phyloP scores from a whole-genome alignment of 2,329 filamentous ascomycete genomes.

The Sclerotinia subarctica region DNA sequence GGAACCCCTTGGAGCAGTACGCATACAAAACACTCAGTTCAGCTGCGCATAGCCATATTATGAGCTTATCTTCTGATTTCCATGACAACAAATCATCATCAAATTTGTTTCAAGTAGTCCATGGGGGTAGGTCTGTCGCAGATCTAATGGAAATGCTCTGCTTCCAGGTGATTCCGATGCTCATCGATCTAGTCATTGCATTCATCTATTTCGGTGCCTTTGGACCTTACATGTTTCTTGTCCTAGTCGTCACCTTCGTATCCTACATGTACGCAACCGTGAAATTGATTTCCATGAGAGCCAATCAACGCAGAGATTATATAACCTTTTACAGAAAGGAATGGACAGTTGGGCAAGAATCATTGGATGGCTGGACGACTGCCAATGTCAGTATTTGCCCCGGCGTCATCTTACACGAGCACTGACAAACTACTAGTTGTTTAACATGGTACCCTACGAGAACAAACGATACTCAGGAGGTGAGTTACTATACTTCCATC shows the following conservation, averaged over 20 bases:
- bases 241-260: slow-evolving; percentile 46
- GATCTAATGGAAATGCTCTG: slow-evolving; percentile 57
- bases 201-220: slow-evolving; percentile 58
- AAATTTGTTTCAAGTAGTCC: slow-evolving; percentile 62
- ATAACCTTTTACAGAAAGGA: slow-evolving; percentile 39
- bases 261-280: slow-evolving; percentile 52
- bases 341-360: slow-evolving; percentile 40
- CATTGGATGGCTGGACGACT: slow-evolving; percentile 42
- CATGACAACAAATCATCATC: slow-evolving; percentile 64
- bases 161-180: slow-evolving; percentile 59
- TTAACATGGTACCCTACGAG: slow-evolving; percentile 56
- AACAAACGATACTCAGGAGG: slow-evolving; percentile 46
- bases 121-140: slow-evolving; percentile 59
- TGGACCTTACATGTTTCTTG: slow-evolving; percentile 56
- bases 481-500: slow-evolving; percentile 23
- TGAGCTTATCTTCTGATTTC: slow-evolving; percentile 68
- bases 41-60: slow-evolving; percentile 63
- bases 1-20: slow-evolving; percentile 54
- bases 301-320: slow-evolving; percentile 39
- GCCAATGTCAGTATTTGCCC: slow-evolving; percentile 38
- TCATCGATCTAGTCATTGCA: slow-evolving; percentile 59
- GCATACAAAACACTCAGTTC: slow-evolving; percentile 56
- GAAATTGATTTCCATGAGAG: slow-evolving; percentile 38
- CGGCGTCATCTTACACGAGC: neutral
- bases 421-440: slow-evolving; percentile 38